phyloP scores from a whole-genome alignment of 768 basidiomycete species.

The Pleurotus djamor region DNA sequence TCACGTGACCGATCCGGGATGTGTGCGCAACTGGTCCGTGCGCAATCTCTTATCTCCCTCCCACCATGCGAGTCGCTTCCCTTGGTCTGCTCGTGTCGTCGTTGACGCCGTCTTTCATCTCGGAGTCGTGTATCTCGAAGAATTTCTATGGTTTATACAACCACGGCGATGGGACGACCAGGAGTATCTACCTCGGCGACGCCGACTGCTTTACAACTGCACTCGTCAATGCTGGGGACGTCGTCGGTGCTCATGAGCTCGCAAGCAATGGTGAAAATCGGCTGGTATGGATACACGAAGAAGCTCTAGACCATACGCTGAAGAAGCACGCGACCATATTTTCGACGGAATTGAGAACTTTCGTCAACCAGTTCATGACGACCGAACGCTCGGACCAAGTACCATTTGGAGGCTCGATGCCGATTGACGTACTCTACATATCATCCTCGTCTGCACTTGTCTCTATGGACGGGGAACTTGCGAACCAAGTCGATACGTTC shows the following conservation, averaged over 20 bases:
- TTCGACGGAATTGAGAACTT: conserved; percentile 29
- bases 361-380: conserved; percentile 25
- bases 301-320: conserved; percentile 46
- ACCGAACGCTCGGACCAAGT: not conserved
- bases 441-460: conserved; percentile 45
- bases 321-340: conserved; percentile 24
- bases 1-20: not conserved
- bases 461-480: conserved; percentile 38
- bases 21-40: not conserved
- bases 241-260: conserved; percentile 17
- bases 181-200: conserved; percentile 47
- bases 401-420: not conserved
- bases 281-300: conserved; percentile 63
- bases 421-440: conserved; percentile 39
- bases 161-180: conserved; percentile 26
- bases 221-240: conserved; percentile 17
- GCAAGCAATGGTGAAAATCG: conserved; percentile 24
- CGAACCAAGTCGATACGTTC: conserved; percentile 49
- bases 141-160: conserved; percentile 58
- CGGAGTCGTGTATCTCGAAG: conserved; percentile 42
- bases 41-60: not conserved
- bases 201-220: conserved; percentile 31
- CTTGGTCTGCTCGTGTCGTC: conserved; percentile 39
- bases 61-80: not conserved
- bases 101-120: conserved; percentile 36